Percentiles rank a stretch among this genome's conserved stretches.
Evolutionary conservation across 768 basidiomycete species (phyloP).

Genomic region (Omphalotus guepiniiformis): DNA sequence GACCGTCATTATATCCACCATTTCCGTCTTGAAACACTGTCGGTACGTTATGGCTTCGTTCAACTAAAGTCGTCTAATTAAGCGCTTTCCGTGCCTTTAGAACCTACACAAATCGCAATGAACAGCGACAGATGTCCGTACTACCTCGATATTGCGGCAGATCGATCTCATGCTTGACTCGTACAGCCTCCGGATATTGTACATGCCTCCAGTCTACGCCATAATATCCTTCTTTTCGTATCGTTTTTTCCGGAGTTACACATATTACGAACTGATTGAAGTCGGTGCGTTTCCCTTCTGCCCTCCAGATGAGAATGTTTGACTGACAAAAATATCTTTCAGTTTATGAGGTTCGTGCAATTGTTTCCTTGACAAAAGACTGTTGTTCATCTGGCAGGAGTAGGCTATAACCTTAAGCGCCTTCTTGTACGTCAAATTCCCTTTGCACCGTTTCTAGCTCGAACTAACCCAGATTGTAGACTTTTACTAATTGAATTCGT

Average conservation of each 20-base stretch:
- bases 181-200: conserved; percentile 67
- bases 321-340: conserved; percentile 19
- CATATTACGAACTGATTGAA: conserved; percentile 52
- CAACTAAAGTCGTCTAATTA: neutral
- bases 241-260: conserved; percentile 77
- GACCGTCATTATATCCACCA: conserved; percentile 57
- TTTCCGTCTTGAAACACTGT: conserved; percentile 59
- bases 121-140: conserved; percentile 79
- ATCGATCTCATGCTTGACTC: neutral
- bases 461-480: conserved; percentile 29
- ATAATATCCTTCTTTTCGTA: conserved; percentile 85
- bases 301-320: conserved; percentile 4
- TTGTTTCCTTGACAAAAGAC: neutral
- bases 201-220: conserved; percentile 81
- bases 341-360: conserved; percentile 63
- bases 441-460: neutral
- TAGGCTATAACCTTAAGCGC: conserved; percentile 82
- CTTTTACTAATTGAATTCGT: conserved; percentile 84
- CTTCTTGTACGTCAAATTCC: conserved; percentile 58
- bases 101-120: conserved; percentile 62
- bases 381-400: neutral
- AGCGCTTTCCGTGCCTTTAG: conserved; percentile 36
- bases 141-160: no score
- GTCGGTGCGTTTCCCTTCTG: conserved; percentile 30
- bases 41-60: conserved; percentile 37